These are phyloP conservation scores for Dichomitus squalens DNA, from an alignment of 1,284 basidiomycete genomes.

Conservation along the genomic window DNA sequence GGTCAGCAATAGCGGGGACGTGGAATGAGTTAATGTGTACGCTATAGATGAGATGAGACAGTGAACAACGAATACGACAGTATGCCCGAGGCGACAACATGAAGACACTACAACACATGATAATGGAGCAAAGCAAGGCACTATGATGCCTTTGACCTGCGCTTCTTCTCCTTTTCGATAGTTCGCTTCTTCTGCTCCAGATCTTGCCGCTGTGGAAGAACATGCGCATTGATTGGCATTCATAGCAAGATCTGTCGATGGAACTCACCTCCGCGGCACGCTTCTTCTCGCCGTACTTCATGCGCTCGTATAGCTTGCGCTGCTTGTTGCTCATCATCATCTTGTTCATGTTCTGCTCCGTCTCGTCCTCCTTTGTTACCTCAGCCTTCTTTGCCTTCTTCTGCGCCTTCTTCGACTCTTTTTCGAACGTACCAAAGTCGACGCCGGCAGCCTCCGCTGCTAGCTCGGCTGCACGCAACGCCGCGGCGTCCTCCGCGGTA, in stretches of 20 bases:
- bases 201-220: slow-evolving; percentile 50
- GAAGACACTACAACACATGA: neutral
- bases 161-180: slow-evolving; percentile 61
- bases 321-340: slow-evolving; percentile 99
- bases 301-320: slow-evolving; percentile 93
- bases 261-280: slow-evolving; percentile 76
- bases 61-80: neutral
- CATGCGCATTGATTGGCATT: neutral
- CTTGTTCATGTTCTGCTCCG: slow-evolving; percentile 92
- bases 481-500: slow-evolving; percentile 65
- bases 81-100: neutral
- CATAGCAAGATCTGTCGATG: neutral
- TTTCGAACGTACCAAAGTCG: slow-evolving; percentile 83
- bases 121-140: neutral
- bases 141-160: slow-evolving; percentile 33
- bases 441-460: slow-evolving; percentile 91
- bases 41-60: neutral
- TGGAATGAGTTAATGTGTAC: neutral
- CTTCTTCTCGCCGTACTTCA: slow-evolving; percentile 88
- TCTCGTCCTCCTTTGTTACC: slow-evolving; percentile 38
- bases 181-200: slow-evolving; percentile 62
- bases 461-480: slow-evolving; percentile 88
- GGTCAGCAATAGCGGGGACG: neutral
- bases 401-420: slow-evolving; percentile 71
- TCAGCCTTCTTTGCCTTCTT: slow-evolving; percentile 51